phyloP scores from a whole-genome alignment of 2,329 filamentous ascomycete species.

The Diplodia intermedia region DNA sequence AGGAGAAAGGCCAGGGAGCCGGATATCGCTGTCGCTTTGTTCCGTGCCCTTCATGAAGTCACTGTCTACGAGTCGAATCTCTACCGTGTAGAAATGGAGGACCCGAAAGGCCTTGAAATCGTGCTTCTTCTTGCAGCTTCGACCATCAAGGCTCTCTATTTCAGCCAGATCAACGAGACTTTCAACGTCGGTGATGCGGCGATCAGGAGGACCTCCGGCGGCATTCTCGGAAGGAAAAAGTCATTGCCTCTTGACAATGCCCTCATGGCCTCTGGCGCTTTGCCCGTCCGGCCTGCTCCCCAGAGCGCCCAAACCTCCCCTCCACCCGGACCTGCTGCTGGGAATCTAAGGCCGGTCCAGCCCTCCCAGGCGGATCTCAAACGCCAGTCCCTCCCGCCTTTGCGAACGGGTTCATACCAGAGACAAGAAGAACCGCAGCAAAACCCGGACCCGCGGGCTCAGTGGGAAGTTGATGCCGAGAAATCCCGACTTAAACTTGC shows the following conservation, averaged over 20 bases:
- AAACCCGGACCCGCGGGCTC: slow-evolving; percentile 57
- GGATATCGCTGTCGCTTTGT: slow-evolving; percentile 92
- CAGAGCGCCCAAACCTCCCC: slow-evolving; percentile 6
- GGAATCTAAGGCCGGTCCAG: slow-evolving; percentile 8
- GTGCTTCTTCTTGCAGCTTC: slow-evolving; percentile 69
- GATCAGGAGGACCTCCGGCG: slow-evolving; percentile 47
- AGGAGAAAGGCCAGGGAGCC: slow-evolving; percentile 82
- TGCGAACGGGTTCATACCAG: slow-evolving; percentile 40
- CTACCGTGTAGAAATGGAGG: slow-evolving; percentile 87
- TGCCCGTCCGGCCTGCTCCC: not conserved
- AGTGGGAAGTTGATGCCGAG: slow-evolving; percentile 61
- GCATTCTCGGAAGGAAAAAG: slow-evolving; percentile 43
- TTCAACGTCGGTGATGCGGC: slow-evolving; percentile 73
- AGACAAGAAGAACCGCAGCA: slow-evolving; percentile 43
- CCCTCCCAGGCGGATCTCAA: slow-evolving; percentile 36
- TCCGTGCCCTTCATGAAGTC: slow-evolving; percentile 73
- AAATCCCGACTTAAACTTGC: slow-evolving; percentile 50
- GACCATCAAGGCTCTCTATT: slow-evolving; percentile 68
- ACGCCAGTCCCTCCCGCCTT: slow-evolving; percentile 42
- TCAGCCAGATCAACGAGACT: slow-evolving; percentile 70
- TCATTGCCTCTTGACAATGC: slow-evolving; percentile 40
- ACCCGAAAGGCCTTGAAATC: slow-evolving; percentile 90
- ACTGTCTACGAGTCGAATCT: slow-evolving; percentile 95
- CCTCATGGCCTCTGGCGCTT: slow-evolving; percentile 8
- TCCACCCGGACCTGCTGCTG: slow-evolving; percentile 15